Base-by-base conservation (phyloP, 345 rosid species). In the Carallia pectinifolia region DNA sequence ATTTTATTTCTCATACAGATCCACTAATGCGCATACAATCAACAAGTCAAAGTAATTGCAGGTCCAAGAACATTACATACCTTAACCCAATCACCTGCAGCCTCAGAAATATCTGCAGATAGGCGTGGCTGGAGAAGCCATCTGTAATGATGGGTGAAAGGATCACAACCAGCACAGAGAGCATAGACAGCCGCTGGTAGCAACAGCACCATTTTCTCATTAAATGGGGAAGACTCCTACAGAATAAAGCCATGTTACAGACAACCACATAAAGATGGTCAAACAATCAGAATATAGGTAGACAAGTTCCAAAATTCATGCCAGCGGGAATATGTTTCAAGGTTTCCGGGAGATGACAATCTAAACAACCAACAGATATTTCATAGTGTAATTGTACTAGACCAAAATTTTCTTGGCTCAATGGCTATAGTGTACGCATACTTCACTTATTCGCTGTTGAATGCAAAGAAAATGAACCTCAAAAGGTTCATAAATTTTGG, bases 101-200 rank as follows among this genome's bases (percentile, higher is more conserved):
- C 77, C 83, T 86, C 88, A 36, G 58, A 60, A 71, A 23, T 70
- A 76, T 83, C 81, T 71, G 72, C 66, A 76, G 65, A 76, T 75
- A 76, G 73, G 64, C 69, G 58, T 55, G 63, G 69, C 18, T n/a
- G 64, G 81, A 68, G 70, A 81, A 79, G 58, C 64, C 77, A 81
- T 75, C 73, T 74, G 59, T 76, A 79, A 75, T 58, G 61, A 72
- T 61, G 76, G 62, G 62, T 72, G 61, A 86, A 85, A 64, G 90
- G 82, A 39, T 81, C 80, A 68, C 74, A 85, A 67, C 97, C 97
- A 82, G 82, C 80, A 81, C 87, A 91, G 77, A 94, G 84, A 44
- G 96, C 88, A 86, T 78, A 87, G 50, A 87, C 78, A 67, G 97
- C 96, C 50, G 89, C 91, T 23, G 98, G 97, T 81, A 89, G 72